These are phyloP conservation scores for Gyromitra esculenta DNA, from an alignment of 2,329 filamentous ascomycete genomes.

Conservation along the genomic window DNA sequence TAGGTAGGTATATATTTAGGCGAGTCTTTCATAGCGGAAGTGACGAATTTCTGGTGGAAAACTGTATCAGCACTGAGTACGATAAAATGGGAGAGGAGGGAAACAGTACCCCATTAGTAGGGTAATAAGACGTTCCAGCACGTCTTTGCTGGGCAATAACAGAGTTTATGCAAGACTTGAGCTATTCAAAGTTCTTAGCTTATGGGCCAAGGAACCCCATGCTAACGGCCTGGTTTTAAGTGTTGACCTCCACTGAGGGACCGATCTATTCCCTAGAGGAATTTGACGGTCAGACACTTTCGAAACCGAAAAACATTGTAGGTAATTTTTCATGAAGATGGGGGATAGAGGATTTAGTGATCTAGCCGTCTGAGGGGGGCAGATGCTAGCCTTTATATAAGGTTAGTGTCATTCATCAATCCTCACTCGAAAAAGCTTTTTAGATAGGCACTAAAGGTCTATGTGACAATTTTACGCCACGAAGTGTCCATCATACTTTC, in stretches of 20 bases:
- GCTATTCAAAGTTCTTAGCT: constrained; percentile 62
- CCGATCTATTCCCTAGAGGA: background rate
- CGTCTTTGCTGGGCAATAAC: constrained; percentile 61
- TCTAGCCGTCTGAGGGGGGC: background rate
- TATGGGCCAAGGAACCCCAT: constrained; percentile 63
- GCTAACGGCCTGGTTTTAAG: constrained; percentile 59
- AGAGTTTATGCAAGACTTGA: constrained; percentile 61
- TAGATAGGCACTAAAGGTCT: background rate
- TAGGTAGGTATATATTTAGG: constrained; percentile 58
- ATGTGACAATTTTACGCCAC: background rate
- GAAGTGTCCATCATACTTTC: background rate
- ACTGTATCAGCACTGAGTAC: background rate
- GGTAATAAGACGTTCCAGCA: constrained; percentile 60
- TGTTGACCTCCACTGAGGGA: constrained; percentile 7
- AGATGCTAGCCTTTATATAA: background rate
- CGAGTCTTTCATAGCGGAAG: constrained; percentile 59
- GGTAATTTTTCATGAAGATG: background rate
- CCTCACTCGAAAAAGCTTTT: background rate
- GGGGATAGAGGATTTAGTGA: background rate
- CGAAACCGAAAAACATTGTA: background rate
- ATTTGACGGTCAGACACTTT: background rate
- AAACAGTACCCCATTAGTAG: constrained; percentile 58
- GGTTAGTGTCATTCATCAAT: background rate
- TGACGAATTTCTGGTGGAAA: constrained; percentile 59
- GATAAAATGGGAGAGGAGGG: constrained; percentile 3